These are phyloP conservation scores for Boletus vinaceobasis DNA, from an alignment of 768 basidiomycete species.

Conservation along the genomic window DNA sequence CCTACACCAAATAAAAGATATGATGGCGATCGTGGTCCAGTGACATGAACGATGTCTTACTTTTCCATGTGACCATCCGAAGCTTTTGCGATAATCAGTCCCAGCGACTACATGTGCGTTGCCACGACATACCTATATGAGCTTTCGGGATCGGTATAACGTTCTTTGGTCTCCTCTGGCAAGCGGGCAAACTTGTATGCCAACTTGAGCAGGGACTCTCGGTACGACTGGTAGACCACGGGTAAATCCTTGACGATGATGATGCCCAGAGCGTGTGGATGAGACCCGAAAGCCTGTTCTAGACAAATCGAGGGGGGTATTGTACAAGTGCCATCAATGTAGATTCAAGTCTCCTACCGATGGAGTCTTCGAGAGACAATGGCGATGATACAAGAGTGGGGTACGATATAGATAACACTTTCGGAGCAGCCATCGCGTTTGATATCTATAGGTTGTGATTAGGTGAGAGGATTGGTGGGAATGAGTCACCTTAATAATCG, in stretches of 20 bases:
- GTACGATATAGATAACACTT: conserved; percentile 59
- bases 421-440: conserved; percentile 7
- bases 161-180: conserved; percentile 63
- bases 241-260: conserved; percentile 84
- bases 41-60: conserved; percentile 33
- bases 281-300: conserved; percentile 84
- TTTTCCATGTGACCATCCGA: conserved; percentile 99
- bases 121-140: conserved; percentile 61
- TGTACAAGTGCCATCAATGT: background rate
- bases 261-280: conserved; percentile 73
- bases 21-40: background rate
- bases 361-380: conserved; percentile 50
- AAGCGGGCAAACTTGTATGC: conserved; percentile 75
- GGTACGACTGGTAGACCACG: conserved; percentile 50
- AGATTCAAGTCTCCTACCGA: conserved; percentile 44
- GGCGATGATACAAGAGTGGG: conserved; percentile 51
- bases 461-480: conserved; percentile 4
- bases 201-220: conserved; percentile 71
- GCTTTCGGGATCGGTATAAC: conserved; percentile 67
- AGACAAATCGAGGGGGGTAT: background rate
- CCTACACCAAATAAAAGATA: conserved; percentile 39
- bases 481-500: conserved; percentile 7
- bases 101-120: background rate
- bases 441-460: conserved; percentile 14
- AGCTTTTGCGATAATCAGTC: conserved; percentile 42